Base-by-base conservation (phyloP, 129 eudicot genomes). In the Scalesia atractyloides region DNA sequence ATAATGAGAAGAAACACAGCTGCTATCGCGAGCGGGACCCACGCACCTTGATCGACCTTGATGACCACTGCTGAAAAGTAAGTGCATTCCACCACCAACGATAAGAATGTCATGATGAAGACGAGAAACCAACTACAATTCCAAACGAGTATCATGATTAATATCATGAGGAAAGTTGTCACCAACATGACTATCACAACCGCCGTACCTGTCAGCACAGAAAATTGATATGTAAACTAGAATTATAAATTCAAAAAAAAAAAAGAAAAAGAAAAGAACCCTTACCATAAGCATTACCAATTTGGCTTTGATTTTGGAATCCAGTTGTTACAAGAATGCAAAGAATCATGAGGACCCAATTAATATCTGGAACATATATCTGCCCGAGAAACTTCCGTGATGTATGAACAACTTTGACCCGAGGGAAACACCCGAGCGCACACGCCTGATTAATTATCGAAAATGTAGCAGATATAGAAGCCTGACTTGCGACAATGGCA, bases 21-120 rank as follows among this genome's bases (percentile, higher is more conserved):
- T 10, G 98, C 91, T 15, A 92, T 87, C 51, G 82, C 91, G 1
- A 92, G 91, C 1, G 98, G 97, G 74, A 83, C 94, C 98, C 98
- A 92, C 3, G 91, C 98, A 4, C 98, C 97, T 64, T 91, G 95
- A 61, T 85, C 79, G 13, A 91, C 64, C 74, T 90, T 91, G 73
- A 87, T 76, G 13, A 87, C 85, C 7, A 85, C 91, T 0, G 95
- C 95, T 0, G 97, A 87, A 76, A 91, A 87, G 71, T 91, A 91
- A 44, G 86, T 87, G 36, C 83, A 72, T 66, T 91, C 97, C 26
- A 91, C 95, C 44, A 84, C 47, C 7, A 87, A 83, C 4, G 95
- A 87, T 20, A 85, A 72, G 72, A 66, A 37, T 1, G 91, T 84
- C 85, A 91, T 87, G 52, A 83, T 43, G 33, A 87, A 60, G 53